Percentiles rank a stretch among this genome's conserved stretches.
Evolutionary conservation across 2,329 filamentous ascomycete species (phyloP).

Genomic region (Pseudocercospora macadamiae): DNA sequence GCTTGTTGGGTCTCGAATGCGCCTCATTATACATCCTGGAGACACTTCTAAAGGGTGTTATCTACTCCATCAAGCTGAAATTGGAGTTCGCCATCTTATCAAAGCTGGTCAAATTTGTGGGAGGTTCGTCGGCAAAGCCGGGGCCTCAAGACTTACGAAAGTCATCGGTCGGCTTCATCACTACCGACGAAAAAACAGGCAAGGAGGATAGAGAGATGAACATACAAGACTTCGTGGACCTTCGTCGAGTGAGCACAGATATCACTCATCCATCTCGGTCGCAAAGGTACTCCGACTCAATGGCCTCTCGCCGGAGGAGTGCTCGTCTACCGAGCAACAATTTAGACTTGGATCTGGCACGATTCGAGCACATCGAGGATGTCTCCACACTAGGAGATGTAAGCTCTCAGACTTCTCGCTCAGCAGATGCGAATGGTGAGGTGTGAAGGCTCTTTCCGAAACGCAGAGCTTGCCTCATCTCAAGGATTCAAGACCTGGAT

Average conservation of each 20-base stretch:
- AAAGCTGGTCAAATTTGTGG: conserved; percentile 36
- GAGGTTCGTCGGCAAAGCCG: conserved; percentile 11
- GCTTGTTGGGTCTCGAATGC: conserved; percentile 40
- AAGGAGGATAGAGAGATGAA: conserved; percentile 16
- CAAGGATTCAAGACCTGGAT: too few species aligned
- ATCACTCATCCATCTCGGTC: conserved; percentile 24
- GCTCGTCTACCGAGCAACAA: neutral
- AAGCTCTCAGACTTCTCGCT: conserved; percentile 4
- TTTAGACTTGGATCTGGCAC: conserved; percentile 22
- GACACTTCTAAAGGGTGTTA: conserved; percentile 42
- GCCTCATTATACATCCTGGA: conserved; percentile 39
- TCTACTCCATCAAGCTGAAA: conserved; percentile 41
- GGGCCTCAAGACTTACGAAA: conserved; percentile 22
- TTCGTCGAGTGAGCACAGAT: conserved; percentile 22
- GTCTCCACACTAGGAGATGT: conserved; percentile 18
- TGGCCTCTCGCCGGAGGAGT: conserved; percentile 7
- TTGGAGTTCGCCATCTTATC: conserved; percentile 39
- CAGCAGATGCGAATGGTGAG: neutral
- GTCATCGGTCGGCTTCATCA: conserved; percentile 25
- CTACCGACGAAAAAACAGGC: conserved; percentile 15
- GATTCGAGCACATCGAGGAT: conserved; percentile 26
- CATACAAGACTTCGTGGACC: conserved; percentile 26
- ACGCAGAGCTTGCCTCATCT: too few species aligned
- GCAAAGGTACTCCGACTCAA: conserved; percentile 11
- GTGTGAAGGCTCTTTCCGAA: conserved; percentile 4